phyloP scores from a whole-genome alignment of 495 filamentous ascomycete genomes.

The Polyplosphaeria fusca region DNA sequence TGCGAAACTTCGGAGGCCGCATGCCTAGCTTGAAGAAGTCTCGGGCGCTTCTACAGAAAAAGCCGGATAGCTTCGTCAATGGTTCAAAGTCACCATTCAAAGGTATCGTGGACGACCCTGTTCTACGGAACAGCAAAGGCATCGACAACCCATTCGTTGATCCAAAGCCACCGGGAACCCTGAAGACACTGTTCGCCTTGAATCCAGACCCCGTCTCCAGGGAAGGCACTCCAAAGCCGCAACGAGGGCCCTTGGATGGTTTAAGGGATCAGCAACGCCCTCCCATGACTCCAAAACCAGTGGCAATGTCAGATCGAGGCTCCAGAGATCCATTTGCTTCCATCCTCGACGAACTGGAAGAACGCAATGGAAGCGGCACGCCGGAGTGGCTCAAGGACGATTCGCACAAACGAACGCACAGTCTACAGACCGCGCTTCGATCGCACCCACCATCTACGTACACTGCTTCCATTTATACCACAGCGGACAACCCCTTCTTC shows the following conservation, averaged over 20 bases:
- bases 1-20: slow-evolving; percentile 24
- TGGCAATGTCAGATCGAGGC: slow-evolving; percentile 1
- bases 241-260: slow-evolving; percentile 13
- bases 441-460: slow-evolving; percentile 30
- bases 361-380: slow-evolving; percentile 25
- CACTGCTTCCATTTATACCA: slow-evolving; percentile 18
- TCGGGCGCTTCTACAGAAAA: slow-evolving; percentile 9
- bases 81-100: slow-evolving; percentile 23
- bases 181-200: slow-evolving; percentile 10
- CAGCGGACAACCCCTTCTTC: slow-evolving; percentile 22
- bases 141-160: slow-evolving; percentile 30
- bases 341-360: slow-evolving; percentile 22
- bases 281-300: slow-evolving; percentile 19
- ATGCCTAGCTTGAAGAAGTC: slow-evolving; percentile 31
- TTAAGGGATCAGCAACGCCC: slow-evolving; percentile 27
- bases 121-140: slow-evolving; percentile 14
- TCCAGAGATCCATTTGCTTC: slow-evolving; percentile 29
- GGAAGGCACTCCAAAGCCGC: background rate
- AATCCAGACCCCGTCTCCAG: slow-evolving; percentile 18
- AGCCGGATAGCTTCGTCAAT: slow-evolving; percentile 13
- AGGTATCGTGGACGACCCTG: slow-evolving; percentile 21
- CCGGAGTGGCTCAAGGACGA: slow-evolving; percentile 28
- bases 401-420: slow-evolving; percentile 23
- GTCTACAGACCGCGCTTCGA: slow-evolving; percentile 20
- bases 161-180: slow-evolving; percentile 15